These are phyloP conservation scores for Candida easanensis DNA, from an alignment of 805 yeast genomes.

Conservation along the genomic window DNA sequence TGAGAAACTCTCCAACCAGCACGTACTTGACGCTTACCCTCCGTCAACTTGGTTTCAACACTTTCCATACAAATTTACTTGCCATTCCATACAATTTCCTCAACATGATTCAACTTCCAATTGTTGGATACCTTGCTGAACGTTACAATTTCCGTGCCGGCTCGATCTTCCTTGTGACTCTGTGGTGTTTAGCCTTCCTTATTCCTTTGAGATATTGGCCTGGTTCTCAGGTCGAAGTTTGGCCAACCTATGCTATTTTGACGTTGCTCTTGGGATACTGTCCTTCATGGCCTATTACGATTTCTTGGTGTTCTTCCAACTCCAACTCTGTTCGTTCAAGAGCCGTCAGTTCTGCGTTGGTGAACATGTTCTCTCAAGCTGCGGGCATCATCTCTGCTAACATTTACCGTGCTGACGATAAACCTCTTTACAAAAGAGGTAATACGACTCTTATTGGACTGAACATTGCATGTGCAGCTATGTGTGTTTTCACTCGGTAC, in stretches of 20 bases:
- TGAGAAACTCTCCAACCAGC: constrained; percentile 36
- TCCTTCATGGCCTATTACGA: constrained; percentile 53
- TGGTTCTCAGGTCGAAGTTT: constrained; percentile 35
- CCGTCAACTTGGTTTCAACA: constrained; percentile 47
- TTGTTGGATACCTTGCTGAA: constrained; percentile 38
- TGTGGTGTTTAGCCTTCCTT: constrained; percentile 38
- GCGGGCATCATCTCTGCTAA: constrained; percentile 53
- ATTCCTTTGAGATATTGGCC: constrained; percentile 40
- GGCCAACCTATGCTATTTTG: constrained; percentile 42
- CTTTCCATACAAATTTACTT: constrained; percentile 50
- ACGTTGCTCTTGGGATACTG: constrained; percentile 38
- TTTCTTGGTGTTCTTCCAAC: constrained; percentile 60
- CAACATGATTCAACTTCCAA: constrained; percentile 34
- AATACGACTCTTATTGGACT: constrained; percentile 41
- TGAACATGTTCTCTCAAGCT: constrained; percentile 62
- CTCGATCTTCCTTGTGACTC: constrained; percentile 28
- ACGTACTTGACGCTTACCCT: constrained; percentile 49
- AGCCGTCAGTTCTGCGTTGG: constrained; percentile 62
- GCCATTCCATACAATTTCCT: constrained; percentile 44
- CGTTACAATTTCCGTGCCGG: constrained; percentile 31
- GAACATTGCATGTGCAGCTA: constrained; percentile 31
- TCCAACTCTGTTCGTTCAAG: constrained; percentile 62
- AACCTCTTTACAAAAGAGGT: constrained; percentile 59
- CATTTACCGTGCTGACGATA: constrained; percentile 55
- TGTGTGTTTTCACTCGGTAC: constrained; percentile 27